Evolutionary conservation across 257 asterid genomes (phyloP), one percentile per base, ranked within the genome.

Genomic region (Linaria vulgaris): DNA sequence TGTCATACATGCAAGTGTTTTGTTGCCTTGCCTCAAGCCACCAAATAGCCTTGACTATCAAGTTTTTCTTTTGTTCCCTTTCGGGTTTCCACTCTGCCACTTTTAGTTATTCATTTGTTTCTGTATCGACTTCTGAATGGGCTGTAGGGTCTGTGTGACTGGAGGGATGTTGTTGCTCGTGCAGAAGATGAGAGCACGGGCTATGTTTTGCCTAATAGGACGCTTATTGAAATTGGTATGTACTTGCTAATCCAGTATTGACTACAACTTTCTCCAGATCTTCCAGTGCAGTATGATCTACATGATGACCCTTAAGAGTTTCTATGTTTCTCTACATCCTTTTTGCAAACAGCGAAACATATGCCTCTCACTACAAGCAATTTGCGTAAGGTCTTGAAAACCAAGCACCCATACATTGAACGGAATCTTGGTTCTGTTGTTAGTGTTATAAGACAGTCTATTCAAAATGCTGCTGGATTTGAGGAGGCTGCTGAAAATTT

Each of bases 161-260:
- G 97, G 99, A 82, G 99, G 74, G 99, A 94, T 76, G 77, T 65
- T 37, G 90, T 94, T 65, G 99, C 97, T 66, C 99, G 99, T 50
- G 82, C 96, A 49, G 99, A 94, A 74, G 99, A 94, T 78, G 99
- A 94, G 83, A 94, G 99, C 82, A 94, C 99, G 53, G 99, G 99
- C 59, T 94, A 81, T 80, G 68, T 94, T 56, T 70, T 94, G 74
- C 99, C 99, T 3, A 94, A 94, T 71, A 83, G 86, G 77, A 81
- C 83, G 46, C 99, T 94, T 60, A 69, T 86, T 61, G 97, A 94
- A 76, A 86, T 94, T 69, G 98, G 98, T 91, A 81, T 44, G 46
- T 47, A 11, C 65, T 41, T 15, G 23, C 68, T 34, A 31, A 68
- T 64, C 37, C 59, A 52, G 47, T 34, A 61, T 55, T 62, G 46